A percentile compares a stretch with the other conserved stretches of the same genome.
phyloP scores from a whole-genome alignment of 2,329 filamentous ascomycete species.

The Stachybotrys chlorohalonatus region DNA sequence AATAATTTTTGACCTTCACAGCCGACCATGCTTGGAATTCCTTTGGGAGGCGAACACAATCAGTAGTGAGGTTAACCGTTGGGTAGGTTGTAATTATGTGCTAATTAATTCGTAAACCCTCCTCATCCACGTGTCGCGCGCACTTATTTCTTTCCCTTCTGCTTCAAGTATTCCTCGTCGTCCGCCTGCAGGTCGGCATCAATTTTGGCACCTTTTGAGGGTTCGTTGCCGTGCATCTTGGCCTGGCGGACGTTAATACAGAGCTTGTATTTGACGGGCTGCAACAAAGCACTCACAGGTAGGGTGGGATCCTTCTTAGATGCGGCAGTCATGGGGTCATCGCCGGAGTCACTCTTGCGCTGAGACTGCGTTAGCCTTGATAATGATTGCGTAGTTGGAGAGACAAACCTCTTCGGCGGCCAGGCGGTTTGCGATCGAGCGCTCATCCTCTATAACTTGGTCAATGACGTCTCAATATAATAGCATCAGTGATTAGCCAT shows the following conservation, averaged over 20 bases:
- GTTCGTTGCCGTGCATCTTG: constrained; percentile 61
- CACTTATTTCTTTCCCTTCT: constrained; percentile 37
- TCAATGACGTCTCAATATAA: constrained; percentile 7
- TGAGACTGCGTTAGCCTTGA: constrained; percentile 11
- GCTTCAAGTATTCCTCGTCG: constrained; percentile 54
- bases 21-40: too few species aligned
- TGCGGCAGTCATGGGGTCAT: constrained; percentile 30
- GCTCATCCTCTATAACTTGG: constrained; percentile 50
- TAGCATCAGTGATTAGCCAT: constrained; percentile 18
- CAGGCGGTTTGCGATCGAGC: constrained; percentile 63
- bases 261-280: neutral
- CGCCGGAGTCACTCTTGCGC: constrained; percentile 32
- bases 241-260: constrained; percentile 31
- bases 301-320: constrained; percentile 52
- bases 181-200: constrained; percentile 61
- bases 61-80: too few species aligned
- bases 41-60: too few species aligned
- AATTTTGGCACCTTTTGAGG: constrained; percentile 61
- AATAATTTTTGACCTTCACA: too few species aligned
- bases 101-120: too few species aligned
- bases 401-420: constrained; percentile 49
- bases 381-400: constrained; percentile 1
- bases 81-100: too few species aligned
- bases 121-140: neutral
- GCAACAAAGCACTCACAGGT: constrained; percentile 30